These are phyloP conservation scores for Vachellia pachyceras DNA, from an alignment of 306 rosid genomes.

Conservation along the genomic window DNA sequence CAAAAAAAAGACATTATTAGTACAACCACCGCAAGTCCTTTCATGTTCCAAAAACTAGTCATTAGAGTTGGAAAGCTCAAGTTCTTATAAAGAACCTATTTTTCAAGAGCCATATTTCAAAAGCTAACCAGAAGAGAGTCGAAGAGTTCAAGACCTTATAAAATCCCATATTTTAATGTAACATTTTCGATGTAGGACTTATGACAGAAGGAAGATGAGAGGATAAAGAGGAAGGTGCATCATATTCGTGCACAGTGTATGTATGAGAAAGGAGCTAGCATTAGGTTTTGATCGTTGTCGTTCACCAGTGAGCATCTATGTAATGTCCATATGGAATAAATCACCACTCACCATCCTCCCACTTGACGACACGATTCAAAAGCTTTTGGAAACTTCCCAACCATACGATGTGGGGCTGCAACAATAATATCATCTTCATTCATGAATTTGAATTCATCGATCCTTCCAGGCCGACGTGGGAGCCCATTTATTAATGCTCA, in stretches of 20 bases:
- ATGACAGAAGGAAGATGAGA: neutral
- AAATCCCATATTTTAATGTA: too few relatives aligned
- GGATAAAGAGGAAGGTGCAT: neutral
- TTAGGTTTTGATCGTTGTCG: slow-evolving; percentile 33
- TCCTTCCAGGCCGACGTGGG: neutral
- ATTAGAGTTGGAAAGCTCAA: too few relatives aligned
- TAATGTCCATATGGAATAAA: neutral
- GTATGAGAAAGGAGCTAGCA: neutral
- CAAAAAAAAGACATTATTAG: too few relatives aligned
- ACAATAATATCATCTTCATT: neutral
- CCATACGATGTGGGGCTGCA: neutral
- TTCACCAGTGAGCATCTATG: neutral
- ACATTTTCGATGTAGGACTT: too few relatives aligned
- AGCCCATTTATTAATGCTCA: neutral
- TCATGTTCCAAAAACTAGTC: too few relatives aligned
- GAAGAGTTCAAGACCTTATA: too few relatives aligned
- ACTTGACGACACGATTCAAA: neutral
- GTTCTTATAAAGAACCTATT: too few relatives aligned
- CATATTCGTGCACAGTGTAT: slow-evolving; percentile 23
- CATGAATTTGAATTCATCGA: neutral
- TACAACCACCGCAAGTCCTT: too few relatives aligned
- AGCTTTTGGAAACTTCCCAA: neutral
- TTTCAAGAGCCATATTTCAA: too few relatives aligned
- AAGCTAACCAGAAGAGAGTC: too few relatives aligned
- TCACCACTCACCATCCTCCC: neutral